phyloP scores from a whole-genome alignment of 2,329 filamentous ascomycete species.

The Blastomyces silverae region DNA sequence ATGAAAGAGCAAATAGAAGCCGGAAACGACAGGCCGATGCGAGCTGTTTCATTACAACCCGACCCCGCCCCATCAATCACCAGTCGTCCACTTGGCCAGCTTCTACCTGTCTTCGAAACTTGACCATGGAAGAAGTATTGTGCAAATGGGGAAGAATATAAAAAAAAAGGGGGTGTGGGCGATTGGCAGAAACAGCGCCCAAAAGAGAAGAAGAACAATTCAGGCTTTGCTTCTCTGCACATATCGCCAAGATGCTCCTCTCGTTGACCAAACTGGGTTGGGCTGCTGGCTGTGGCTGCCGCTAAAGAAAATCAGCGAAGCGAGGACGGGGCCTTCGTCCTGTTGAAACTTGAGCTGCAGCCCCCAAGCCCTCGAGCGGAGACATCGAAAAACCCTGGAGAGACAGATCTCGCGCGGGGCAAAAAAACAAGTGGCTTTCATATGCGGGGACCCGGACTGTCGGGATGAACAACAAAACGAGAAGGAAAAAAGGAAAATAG shows the following conservation, averaged over 20 bases:
- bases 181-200: neutral
- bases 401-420: slow-evolving; percentile 6
- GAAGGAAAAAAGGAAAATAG: neutral
- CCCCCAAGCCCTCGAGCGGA: neutral
- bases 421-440: slow-evolving; percentile 1
- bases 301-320: neutral
- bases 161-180: neutral
- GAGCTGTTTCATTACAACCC: slow-evolving; percentile 3
- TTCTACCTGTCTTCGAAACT: neutral
- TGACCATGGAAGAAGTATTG: neutral
- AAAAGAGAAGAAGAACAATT: neutral
- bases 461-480: slow-evolving; percentile 4
- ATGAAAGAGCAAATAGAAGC: neutral
- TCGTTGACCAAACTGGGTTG: neutral
- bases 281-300: slow-evolving; percentile 8
- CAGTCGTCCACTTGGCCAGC: neutral
- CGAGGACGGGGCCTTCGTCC: neutral
- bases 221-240: neutral
- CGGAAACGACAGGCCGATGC: neutral
- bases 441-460: too few species aligned
- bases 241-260: neutral
- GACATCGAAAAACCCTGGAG: neutral
- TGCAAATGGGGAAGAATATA: neutral
- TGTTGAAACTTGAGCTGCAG: neutral
- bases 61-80: neutral